A percentile compares a stretch with the other conserved stretches of the same genome.
phyloP scores from a whole-genome alignment of 768 basidiomycete genomes.

The Termitomyces eurrhizus region DNA sequence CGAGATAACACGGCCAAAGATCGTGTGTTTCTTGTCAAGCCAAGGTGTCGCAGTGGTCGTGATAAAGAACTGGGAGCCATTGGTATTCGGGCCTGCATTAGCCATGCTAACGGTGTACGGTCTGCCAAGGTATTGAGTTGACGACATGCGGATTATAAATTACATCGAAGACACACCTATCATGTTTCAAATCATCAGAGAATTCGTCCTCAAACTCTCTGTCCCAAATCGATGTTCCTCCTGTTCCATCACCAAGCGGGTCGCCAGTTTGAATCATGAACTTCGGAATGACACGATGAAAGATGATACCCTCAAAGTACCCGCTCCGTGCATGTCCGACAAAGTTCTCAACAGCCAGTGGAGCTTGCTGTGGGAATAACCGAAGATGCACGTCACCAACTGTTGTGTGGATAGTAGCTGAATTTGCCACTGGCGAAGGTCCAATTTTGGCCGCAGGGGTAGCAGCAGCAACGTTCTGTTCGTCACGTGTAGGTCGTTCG shows the following conservation, averaged over 20 bases:
- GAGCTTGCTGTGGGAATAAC: conserved; percentile 87
- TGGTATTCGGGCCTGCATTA: conserved; percentile 85
- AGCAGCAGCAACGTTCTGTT: conserved; percentile 80
- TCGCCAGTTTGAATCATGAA: conserved; percentile 99
- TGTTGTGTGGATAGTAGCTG: conserved; percentile 92
- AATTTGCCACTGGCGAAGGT: conserved; percentile 69
- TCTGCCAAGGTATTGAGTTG: conserved; percentile 31
- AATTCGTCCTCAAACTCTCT: conserved; percentile 93
- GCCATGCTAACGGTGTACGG: conserved; percentile 98
- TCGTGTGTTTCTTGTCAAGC: conserved; percentile 89
- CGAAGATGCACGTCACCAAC: conserved; percentile 90
- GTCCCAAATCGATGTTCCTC: conserved; percentile 89
- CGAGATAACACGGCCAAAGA: conserved; percentile 85
- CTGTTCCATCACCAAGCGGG: conserved; percentile 92
- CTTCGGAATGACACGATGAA: conserved; percentile 97
- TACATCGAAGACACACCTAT: conserved; percentile 51
- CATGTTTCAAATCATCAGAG: conserved; percentile 82
- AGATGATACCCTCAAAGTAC: conserved; percentile 90
- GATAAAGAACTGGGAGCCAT: conserved; percentile 98
- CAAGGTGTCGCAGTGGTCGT: conserved; percentile 93
- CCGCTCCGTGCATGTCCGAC: conserved; percentile 86
- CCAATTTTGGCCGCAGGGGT: conserved; percentile 45
- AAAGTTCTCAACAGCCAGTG: conserved; percentile 97
- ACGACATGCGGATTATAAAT: neutral
- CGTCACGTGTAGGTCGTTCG: conserved; percentile 94